Evolutionary conservation across 345 rosid species (phyloP).

Genomic region (Populus alba): DNA sequence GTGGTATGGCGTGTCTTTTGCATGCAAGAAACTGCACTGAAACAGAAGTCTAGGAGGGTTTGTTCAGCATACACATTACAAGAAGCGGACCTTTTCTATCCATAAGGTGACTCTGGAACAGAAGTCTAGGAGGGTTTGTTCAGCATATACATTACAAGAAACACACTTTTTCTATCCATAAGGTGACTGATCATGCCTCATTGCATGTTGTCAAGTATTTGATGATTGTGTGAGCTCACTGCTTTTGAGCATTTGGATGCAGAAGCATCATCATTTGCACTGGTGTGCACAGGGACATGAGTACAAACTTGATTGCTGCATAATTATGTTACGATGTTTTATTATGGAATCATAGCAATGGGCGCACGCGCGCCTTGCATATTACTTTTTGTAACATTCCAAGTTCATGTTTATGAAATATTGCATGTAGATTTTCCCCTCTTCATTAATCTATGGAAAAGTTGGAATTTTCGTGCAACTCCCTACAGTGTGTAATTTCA

Average conservation of each 20-base stretch:
- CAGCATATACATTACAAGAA: neutral
- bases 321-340: neutral
- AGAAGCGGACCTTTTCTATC: neutral
- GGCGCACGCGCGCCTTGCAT: neutral
- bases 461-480: conserved; percentile 2
- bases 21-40: neutral
- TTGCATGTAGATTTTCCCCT: conserved; percentile 1
- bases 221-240: neutral
- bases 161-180: neutral
- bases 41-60: neutral
- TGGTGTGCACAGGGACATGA: neutral
- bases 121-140: neutral
- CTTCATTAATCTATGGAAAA: neutral
- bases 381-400: neutral
- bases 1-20: neutral
- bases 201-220: neutral
- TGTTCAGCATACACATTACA: neutral
- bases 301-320: neutral
- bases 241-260: neutral
- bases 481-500: conserved; percentile 14
- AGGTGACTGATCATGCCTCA: neutral
- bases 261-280: neutral
- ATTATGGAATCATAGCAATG: neutral
- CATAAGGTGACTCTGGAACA: neutral
- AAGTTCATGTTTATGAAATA: neutral